phyloP scores from a whole-genome alignment of 305 asterid species.

The Salvia sclarea region DNA sequence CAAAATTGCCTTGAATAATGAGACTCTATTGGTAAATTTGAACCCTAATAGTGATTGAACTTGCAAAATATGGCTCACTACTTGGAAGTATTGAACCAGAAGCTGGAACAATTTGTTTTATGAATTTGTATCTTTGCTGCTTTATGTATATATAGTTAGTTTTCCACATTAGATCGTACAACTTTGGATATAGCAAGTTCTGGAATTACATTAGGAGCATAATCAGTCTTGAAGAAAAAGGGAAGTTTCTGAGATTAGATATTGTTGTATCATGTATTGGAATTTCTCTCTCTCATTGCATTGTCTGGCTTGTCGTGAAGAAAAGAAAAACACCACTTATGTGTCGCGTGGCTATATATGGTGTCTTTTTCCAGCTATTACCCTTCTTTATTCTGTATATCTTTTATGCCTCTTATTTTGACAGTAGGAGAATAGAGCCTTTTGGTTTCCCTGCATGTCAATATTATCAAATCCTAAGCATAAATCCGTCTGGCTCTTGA shows the following conservation, averaged over 20 bases:
- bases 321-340: neutral
- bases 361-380: neutral
- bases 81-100: neutral
- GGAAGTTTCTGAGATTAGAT: slow-evolving; percentile 1
- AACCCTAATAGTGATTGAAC: neutral
- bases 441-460: neutral
- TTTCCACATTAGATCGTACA: slow-evolving; percentile 11
- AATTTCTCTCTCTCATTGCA: slow-evolving; percentile 2
- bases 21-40: neutral
- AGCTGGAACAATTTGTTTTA: neutral
- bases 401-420: neutral
- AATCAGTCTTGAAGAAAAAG: neutral
- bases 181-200: neutral
- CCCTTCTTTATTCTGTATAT: neutral
- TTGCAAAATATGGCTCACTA: neutral
- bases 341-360: neutral
- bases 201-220: neutral
- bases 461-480: neutral
- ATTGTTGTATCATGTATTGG: neutral
- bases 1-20: neutral
- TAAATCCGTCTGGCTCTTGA: neutral
- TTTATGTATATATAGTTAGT: neutral
- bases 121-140: slow-evolving; percentile 11
- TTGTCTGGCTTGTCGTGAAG: neutral
- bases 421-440: neutral